phyloP scores from a whole-genome alignment of 1,284 basidiomycete species.

The Cystobasidium pallidum region DNA sequence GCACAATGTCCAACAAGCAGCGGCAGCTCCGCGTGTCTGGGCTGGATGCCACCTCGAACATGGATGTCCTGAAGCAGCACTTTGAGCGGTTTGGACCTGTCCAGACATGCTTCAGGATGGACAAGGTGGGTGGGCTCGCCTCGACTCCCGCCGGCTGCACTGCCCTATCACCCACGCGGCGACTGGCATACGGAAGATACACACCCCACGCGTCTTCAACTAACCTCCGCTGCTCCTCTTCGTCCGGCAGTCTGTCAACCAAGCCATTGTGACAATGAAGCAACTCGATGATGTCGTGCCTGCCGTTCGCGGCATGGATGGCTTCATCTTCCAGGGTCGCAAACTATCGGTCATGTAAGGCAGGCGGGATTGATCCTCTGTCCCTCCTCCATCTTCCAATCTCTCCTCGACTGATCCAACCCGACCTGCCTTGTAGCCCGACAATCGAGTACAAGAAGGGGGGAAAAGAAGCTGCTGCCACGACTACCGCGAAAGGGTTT shows the following conservation, averaged over 20 bases:
- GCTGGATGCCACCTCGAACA: not conserved
- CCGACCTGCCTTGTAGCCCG: not conserved
- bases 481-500: not conserved
- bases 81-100: not conserved
- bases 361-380: too few species aligned
- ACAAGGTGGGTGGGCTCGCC: not conserved
- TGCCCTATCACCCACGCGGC: not conserved
- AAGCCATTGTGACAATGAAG: constrained; percentile 26
- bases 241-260: not conserved
- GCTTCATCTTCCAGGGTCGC: not conserved
- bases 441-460: not conserved
- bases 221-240: too few species aligned
- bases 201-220: too few species aligned
- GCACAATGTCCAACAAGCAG: constrained; percentile 8
- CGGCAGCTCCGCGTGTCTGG: constrained; percentile 3
- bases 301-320: constrained; percentile 12
- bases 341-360: constrained; percentile 1
- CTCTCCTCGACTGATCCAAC: not conserved
- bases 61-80: constrained; percentile 1
- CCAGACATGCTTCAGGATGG: constrained; percentile 8
- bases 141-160: not conserved
- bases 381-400: not conserved
- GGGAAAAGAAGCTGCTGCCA: not conserved
- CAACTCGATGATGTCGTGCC: constrained; percentile 1
- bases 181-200: not conserved